A percentile compares a stretch with the other conserved stretches of the same genome.
phyloP scores from a whole-genome alignment of 2,329 filamentous ascomycete species.

The Sarocladiaceae sp. region DNA sequence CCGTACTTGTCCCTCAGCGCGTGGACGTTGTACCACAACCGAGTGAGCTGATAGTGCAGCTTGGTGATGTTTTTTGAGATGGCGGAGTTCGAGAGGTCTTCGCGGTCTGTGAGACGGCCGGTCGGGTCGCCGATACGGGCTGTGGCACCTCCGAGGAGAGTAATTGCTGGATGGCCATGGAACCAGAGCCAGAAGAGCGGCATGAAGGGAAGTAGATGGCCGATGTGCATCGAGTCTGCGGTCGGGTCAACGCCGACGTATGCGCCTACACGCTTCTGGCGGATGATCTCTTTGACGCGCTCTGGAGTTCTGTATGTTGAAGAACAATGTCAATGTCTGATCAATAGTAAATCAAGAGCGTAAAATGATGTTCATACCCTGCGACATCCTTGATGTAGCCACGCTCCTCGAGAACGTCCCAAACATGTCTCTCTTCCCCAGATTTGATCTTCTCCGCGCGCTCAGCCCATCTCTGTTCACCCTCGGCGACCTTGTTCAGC shows the following conservation, averaged over 20 bases:
- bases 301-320: constrained; percentile 34
- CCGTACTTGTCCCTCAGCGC: constrained; percentile 60
- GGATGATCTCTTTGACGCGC: constrained; percentile 60
- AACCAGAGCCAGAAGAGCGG: constrained; percentile 80
- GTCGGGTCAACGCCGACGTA: constrained; percentile 85
- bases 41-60: constrained; percentile 66
- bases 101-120: constrained; percentile 59
- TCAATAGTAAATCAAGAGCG: not conserved
- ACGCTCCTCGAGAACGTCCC: constrained; percentile 65
- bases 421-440: constrained; percentile 49
- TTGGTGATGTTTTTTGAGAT: constrained; percentile 61
- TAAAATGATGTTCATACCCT: constrained; percentile 48
- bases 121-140: constrained; percentile 77
- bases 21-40: constrained; percentile 72
- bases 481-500: constrained; percentile 37
- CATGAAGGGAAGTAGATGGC: constrained; percentile 79
- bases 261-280: constrained; percentile 60
- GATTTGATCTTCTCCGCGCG: constrained; percentile 42
- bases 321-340: constrained; percentile 8
- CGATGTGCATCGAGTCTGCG: constrained; percentile 72
- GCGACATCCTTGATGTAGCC: constrained; percentile 72
- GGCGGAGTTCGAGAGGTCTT: constrained; percentile 44
- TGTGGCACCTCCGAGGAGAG: constrained; percentile 69
- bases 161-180: constrained; percentile 64
- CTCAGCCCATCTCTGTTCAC: constrained; percentile 42